phyloP scores from a whole-genome alignment of 2,329 filamentous ascomycete species.

The Fusarium chaquense region DNA sequence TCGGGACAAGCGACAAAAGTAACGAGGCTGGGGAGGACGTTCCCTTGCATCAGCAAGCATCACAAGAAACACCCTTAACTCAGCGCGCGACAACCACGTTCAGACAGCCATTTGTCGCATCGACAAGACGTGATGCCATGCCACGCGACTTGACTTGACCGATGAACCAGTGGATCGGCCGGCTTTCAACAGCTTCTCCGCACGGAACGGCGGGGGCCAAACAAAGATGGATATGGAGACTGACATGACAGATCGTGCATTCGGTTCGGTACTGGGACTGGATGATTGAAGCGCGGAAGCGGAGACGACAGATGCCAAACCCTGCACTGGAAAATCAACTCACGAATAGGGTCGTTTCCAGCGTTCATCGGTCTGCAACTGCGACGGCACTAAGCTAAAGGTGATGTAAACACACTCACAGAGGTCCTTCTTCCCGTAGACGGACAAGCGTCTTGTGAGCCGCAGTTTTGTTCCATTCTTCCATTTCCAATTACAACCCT shows the following conservation, averaged over 20 bases:
- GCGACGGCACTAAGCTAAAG: conserved; percentile 24
- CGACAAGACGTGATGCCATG: conserved; percentile 19
- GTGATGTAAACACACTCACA: conserved; percentile 33
- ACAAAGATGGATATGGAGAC: conserved; percentile 35
- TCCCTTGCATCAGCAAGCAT: conserved; percentile 40
- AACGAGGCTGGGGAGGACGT: conserved; percentile 11
- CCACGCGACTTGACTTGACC: conserved; percentile 22
- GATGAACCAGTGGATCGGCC: conserved; percentile 42
- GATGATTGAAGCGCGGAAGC: conserved; percentile 38
- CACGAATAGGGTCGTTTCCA: conserved; percentile 48
- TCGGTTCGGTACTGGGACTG: conserved; percentile 25
- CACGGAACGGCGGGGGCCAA: conserved; percentile 40
- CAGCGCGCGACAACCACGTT: conserved; percentile 6
- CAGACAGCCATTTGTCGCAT: conserved; percentile 29
- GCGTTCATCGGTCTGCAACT: conserved; percentile 27
- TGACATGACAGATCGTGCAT: conserved; percentile 47
- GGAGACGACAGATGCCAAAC: conserved; percentile 41
- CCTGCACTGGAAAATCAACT: conserved; percentile 42
- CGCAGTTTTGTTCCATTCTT: conserved; percentile 38
- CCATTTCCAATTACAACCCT: conserved; percentile 17
- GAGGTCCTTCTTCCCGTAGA: conserved; percentile 40
- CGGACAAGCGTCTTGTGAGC: conserved; percentile 42
- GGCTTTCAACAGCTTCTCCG: conserved; percentile 44
- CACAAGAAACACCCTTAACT: conserved; percentile 26
- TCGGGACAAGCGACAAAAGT: neutral